Evolutionary conservation across 768 basidiomycete genomes (phyloP).

Genomic region (Stropharia rugosoannulata): DNA sequence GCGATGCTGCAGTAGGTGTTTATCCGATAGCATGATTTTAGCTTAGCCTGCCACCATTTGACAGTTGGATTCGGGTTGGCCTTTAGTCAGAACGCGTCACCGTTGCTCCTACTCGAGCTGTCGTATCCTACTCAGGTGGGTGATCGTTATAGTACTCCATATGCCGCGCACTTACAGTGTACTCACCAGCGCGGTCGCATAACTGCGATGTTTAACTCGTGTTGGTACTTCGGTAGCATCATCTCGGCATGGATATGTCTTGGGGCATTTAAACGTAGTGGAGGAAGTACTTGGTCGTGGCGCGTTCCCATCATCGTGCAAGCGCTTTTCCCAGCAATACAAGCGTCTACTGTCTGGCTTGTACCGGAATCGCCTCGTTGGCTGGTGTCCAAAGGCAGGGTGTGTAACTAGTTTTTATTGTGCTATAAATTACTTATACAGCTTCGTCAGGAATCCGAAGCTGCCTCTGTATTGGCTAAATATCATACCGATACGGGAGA

Average conservation of each 20-base stretch:
- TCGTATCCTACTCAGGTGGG: constrained; percentile 72
- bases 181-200: constrained; percentile 47
- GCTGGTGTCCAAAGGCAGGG: constrained; percentile 59
- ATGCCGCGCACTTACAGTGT: constrained; percentile 1
- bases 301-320: constrained; percentile 66
- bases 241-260: constrained; percentile 52
- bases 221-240: constrained; percentile 76
- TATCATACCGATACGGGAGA: constrained; percentile 65
- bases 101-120: constrained; percentile 62
- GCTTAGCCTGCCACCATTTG: background rate
- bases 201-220: constrained; percentile 66
- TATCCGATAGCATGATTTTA: background rate
- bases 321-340: constrained; percentile 54
- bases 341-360: constrained; percentile 53
- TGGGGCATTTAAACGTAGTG: constrained; percentile 36
- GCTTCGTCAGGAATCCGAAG: constrained; percentile 48
- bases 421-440: background rate
- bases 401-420: constrained; percentile 21
- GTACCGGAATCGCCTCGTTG: constrained; percentile 70
- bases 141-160: constrained; percentile 6
- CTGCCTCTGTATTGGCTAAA: constrained; percentile 57
- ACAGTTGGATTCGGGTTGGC: constrained; percentile 66
- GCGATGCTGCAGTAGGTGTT: constrained; percentile 49
- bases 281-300: constrained; percentile 55
- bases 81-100: constrained; percentile 62